Evolutionary conservation across 1,284 basidiomycete genomes (phyloP).

Genomic region (Meira miltonrushii): DNA sequence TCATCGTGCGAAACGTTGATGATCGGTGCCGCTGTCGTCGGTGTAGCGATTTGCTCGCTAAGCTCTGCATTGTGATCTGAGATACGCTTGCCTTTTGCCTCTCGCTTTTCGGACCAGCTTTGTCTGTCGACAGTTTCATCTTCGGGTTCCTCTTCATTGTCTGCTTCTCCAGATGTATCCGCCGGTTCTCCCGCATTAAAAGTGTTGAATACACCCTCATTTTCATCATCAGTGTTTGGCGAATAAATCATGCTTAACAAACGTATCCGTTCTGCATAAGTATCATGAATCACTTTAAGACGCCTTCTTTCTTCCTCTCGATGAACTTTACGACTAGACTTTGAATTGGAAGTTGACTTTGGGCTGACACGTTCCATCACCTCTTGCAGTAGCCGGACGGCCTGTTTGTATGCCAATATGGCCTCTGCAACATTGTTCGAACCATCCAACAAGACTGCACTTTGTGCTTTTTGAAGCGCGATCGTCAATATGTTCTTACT

Average conservation of each 20-base stretch:
- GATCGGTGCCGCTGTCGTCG: no score
- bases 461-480: slow-evolving; percentile 54
- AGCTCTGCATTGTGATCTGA: no score
- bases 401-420: slow-evolving; percentile 52
- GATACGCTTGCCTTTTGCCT: no score
- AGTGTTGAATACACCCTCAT: neutral
- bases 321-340: slow-evolving; percentile 18
- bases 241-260: slow-evolving; percentile 48
- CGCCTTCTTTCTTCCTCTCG: slow-evolving; percentile 52
- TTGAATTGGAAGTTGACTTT: neutral
- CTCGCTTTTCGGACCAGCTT: neutral
- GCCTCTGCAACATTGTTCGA: slow-evolving; percentile 54
- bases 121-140: neutral
- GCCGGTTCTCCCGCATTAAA: neutral
- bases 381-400: slow-evolving; percentile 52
- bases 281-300: slow-evolving; percentile 54
- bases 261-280: slow-evolving; percentile 53
- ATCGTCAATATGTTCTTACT: slow-evolving; percentile 54
- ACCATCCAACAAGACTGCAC: slow-evolving; percentile 53
- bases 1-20: no score
- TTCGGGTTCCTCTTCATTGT: neutral
- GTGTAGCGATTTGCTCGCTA: no score
- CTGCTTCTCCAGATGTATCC: neutral
- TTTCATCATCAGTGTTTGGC: slow-evolving; percentile 15
- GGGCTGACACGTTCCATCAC: slow-evolving; percentile 54